Conservation (phyloP, 1,284 basidiomycete genomes). For the Ganoderma lucidum region DNA sequence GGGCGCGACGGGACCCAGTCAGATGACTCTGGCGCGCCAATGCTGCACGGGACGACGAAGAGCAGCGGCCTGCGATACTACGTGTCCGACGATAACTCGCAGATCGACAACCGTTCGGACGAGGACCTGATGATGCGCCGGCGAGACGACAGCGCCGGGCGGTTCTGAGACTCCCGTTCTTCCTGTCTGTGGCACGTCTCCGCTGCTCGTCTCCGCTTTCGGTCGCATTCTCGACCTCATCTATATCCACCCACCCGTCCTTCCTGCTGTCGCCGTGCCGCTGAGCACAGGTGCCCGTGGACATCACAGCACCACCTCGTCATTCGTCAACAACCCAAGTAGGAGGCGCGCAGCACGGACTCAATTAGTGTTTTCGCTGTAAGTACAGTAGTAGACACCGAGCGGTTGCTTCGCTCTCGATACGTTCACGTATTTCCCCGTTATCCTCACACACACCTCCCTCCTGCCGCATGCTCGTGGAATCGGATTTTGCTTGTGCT, state of each 20-base stretch:
- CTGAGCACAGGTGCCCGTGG: not conserved
- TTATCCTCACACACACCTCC: not conserved
- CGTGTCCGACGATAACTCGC: conserved; percentile 56
- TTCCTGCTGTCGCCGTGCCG: not conserved
- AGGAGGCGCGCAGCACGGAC: conserved; percentile 11
- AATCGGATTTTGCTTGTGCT: not conserved
- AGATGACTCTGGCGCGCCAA: conserved; percentile 64
- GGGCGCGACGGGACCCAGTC: conserved; percentile 53
- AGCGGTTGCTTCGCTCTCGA: conserved; percentile 12
- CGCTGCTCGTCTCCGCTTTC: not conserved
- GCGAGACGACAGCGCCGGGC: conserved; percentile 20
- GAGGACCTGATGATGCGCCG: conserved; percentile 38
- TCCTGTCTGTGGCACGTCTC: not conserved
- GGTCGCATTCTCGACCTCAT: not conserved
- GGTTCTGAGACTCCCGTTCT: conserved; percentile 26
- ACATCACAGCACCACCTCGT: not conserved
- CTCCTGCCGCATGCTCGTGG: not conserved
- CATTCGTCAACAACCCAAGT: not conserved
- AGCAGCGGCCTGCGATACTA: conserved; percentile 64
- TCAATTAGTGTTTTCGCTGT: conserved; percentile 6
- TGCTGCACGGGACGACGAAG: conserved; percentile 57
- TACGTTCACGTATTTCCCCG: not conserved
- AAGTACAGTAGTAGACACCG: conserved; percentile 10
- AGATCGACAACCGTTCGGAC: conserved; percentile 36
- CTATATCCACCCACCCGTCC: not conserved